Evolutionary conservation across 106 monocot species (phyloP), one percentile per base, ranked within the genome.

Genomic region (Acorus calamus): DNA sequence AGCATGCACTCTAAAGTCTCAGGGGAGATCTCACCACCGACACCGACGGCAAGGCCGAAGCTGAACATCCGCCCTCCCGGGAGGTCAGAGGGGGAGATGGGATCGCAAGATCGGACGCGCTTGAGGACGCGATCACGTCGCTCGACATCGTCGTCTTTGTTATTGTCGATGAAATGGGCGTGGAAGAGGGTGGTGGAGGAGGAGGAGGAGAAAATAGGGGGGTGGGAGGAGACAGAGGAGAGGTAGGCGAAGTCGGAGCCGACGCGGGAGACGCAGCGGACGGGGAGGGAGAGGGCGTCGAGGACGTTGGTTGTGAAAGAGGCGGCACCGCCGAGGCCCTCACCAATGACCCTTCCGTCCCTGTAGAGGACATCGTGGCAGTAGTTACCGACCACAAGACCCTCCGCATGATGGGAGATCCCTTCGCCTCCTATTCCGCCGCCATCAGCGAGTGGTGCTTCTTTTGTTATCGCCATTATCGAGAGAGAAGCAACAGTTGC

Each of bases 281-380:
- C 48, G 11, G 44, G 42, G 44, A 11, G 44, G 62, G 59, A 65
- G 77, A 82, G 61, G 74, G 77, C 60, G 66, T 83, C 70, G 76
- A 96, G 71, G 47, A 90, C 82, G 77, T 91, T 96, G 68, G 87
- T 82, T 67, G 91, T 64, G 74, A 96, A 96, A 60, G 94, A 72
- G 42, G 72, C 82, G 28, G 94, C 87, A 43, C 90, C 94, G 47
- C 94, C 94, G 57, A 91, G 94, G 55, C 72, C 65, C 60, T 83
- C 66, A 3, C 66, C 75, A 41, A 85, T n/a, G 54, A 75, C 42
- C 6, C 41, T 47, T 63, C 79, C 86, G 67, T 80, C 86, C 45
- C 75, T 77, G 65, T 78, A 80, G 72, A 87, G 73, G 55, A 91
- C 84, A 70, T 96, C 94, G 79, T 96, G 94, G 82, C 87, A 90